Percentiles rank a stretch among this genome's conserved stretches.
These are phyloP conservation scores for Taphrina flavorubra DNA, from an alignment of 1,139 yeast genomes.

Conservation along the genomic window DNA sequence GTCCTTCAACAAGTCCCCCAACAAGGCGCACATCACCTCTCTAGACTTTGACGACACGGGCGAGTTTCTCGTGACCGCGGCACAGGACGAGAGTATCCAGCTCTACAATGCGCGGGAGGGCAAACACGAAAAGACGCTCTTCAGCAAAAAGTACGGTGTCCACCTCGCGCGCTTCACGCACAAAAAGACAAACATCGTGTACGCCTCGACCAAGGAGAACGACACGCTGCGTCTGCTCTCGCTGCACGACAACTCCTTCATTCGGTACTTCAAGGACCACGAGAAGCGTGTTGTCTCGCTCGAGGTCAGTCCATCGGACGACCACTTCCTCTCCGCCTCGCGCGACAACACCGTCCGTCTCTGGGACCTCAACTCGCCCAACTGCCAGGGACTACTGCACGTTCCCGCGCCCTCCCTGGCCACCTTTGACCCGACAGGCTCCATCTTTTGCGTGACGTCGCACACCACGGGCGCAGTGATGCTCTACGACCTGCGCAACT, in stretches of 20 bases:
- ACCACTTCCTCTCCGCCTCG: constrained; percentile 71
- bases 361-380: constrained; percentile 76
- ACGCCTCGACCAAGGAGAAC: constrained; percentile 82
- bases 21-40: constrained; percentile 71
- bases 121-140: constrained; percentile 59
- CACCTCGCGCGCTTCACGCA: constrained; percentile 87
- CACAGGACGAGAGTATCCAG: constrained; percentile 82
- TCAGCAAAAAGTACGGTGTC: constrained; percentile 90
- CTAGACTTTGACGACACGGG: constrained; percentile 88
- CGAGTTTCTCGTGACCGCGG: constrained; percentile 68
- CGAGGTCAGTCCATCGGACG: constrained; percentile 76
- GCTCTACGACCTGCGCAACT: constrained; percentile 65
- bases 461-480: constrained; percentile 58
- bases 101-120: constrained; percentile 81
- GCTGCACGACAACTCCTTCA: constrained; percentile 74
- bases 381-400: constrained; percentile 63
- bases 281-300: constrained; percentile 71
- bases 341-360: constrained; percentile 78
- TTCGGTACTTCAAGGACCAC: constrained; percentile 88
- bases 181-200: constrained; percentile 71
- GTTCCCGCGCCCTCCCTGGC: constrained; percentile 63
- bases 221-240: constrained; percentile 70
- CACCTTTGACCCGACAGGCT: constrained; percentile 83
- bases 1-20: constrained; percentile 63
- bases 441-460: constrained; percentile 75